phyloP scores from a whole-genome alignment of 768 basidiomycete genomes.

The Amanita phalloides region DNA sequence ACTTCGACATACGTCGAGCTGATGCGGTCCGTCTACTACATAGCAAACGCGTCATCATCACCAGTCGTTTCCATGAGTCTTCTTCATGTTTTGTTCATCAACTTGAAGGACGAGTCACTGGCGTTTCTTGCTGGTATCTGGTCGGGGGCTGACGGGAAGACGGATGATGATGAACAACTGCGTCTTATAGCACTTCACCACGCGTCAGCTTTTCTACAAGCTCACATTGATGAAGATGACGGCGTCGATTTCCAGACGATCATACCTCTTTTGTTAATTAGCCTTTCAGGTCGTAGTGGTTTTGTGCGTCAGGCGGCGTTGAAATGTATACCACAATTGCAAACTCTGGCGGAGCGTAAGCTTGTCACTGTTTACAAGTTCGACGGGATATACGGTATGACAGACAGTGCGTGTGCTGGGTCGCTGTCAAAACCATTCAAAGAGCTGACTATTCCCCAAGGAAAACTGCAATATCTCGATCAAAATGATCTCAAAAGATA shows the following conservation, averaged over 20 bases:
- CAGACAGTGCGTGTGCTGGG: slow-evolving; percentile 33
- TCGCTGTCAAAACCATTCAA: neutral
- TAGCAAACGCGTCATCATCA: slow-evolving; percentile 46
- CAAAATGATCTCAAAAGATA: slow-evolving; percentile 54
- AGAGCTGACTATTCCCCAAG: slow-evolving; percentile 11
- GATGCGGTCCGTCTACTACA: slow-evolving; percentile 51
- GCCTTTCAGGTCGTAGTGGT: slow-evolving; percentile 35
- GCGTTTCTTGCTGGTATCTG: slow-evolving; percentile 76
- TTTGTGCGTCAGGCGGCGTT: slow-evolving; percentile 40
- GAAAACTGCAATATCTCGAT: slow-evolving; percentile 59
- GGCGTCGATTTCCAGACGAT: slow-evolving; percentile 74
- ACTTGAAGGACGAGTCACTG: slow-evolving; percentile 59
- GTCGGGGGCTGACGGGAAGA: slow-evolving; percentile 20
- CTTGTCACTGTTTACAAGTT: slow-evolving; percentile 56
- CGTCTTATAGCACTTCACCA: slow-evolving; percentile 59
- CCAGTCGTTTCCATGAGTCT: slow-evolving; percentile 43
- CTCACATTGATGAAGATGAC: slow-evolving; percentile 43
- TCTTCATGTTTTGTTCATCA: slow-evolving; percentile 55
- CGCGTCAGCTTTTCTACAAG: slow-evolving; percentile 69
- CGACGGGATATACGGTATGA: slow-evolving; percentile 61
- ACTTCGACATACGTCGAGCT: slow-evolving; percentile 39
- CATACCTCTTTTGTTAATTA: slow-evolving; percentile 57
- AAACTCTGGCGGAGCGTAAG: slow-evolving; percentile 27
- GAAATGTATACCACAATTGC: slow-evolving; percentile 42
- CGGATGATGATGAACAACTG: slow-evolving; percentile 19